Percentiles rank a stretch among this genome's conserved stretches.
Evolutionary conservation across 2,329 filamentous ascomycete species (phyloP).

Genomic region (Calonectria pseudoreteaudii): DNA sequence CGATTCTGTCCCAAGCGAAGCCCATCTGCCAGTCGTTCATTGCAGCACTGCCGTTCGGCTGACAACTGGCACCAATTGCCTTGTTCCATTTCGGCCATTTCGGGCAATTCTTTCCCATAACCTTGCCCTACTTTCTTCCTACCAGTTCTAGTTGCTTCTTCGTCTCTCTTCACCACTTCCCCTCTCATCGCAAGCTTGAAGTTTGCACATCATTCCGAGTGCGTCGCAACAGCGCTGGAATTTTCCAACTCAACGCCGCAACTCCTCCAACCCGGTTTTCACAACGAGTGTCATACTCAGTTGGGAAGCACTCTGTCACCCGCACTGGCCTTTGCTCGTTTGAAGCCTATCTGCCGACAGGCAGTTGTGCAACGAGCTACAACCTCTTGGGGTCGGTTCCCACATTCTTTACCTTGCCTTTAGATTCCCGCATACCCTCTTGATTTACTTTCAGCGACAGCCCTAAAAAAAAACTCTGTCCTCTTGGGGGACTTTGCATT

Average conservation of each 20-base stretch:
- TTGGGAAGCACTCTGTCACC: not conserved
- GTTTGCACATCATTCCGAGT: not conserved
- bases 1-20: constrained; percentile 11
- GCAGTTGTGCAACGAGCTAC: constrained; percentile 28
- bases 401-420: constrained; percentile 6
- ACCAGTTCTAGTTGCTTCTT: not conserved
- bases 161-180: not conserved
- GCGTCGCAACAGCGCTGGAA: not conserved
- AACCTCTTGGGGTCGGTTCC: constrained; percentile 21
- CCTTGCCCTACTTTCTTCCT: constrained; percentile 11
- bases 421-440: constrained; percentile 31
- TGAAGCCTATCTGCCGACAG: constrained; percentile 16
- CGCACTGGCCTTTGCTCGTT: constrained; percentile 26
- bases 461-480: constrained; percentile 5
- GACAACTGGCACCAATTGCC: constrained; percentile 27
- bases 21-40: constrained; percentile 4
- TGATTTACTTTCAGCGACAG: not conserved
- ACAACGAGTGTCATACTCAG: constrained; percentile 2
- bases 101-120: constrained; percentile 11
- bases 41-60: constrained; percentile 3
- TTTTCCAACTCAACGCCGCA: not conserved
- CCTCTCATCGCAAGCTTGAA: not conserved
- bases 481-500: not conserved
- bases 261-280: not conserved
- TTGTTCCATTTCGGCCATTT: constrained; percentile 14